Percentiles rank a stretch among this genome's conserved stretches.
phyloP scores from a whole-genome alignment of 768 basidiomycete species.

The Suillus paluster region DNA sequence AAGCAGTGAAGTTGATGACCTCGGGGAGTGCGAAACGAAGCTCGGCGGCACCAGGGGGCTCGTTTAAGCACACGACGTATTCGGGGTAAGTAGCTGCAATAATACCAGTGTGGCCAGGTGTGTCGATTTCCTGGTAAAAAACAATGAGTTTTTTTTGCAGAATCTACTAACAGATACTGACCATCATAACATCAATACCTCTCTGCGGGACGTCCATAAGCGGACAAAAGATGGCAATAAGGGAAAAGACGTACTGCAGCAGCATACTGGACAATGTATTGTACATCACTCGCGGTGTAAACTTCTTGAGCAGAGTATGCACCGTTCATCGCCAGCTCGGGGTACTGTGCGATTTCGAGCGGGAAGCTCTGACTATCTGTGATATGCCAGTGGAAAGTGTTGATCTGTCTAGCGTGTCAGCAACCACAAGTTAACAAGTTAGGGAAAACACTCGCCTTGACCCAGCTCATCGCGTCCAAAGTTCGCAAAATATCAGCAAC shows the following conservation, averaged over 20 bases:
- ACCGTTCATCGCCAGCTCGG: conserved; percentile 62
- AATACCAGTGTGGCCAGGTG: conserved; percentile 78
- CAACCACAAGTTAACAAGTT: not conserved
- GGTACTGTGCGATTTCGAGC: conserved; percentile 62
- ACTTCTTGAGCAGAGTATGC: conserved; percentile 63
- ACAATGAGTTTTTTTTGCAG: not conserved
- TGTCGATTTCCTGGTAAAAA: conserved; percentile 71
- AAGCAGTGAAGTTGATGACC: conserved; percentile 61
- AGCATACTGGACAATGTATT: conserved; percentile 68
- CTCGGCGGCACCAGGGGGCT: conserved; percentile 86
- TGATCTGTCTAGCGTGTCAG: conserved; percentile 48
- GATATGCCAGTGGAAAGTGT: conserved; percentile 85
- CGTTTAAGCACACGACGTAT: conserved; percentile 69
- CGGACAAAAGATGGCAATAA: not conserved
- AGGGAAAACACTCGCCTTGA: conserved; percentile 41
- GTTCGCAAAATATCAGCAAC: conserved; percentile 45
- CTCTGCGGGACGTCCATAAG: conserved; percentile 40
- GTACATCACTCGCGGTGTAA: conserved; percentile 61
- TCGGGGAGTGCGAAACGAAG: conserved; percentile 69
- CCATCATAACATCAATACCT: conserved; percentile 73
- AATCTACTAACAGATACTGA: conserved; percentile 20
- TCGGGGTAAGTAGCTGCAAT: conserved; percentile 73
- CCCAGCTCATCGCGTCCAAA: conserved; percentile 56
- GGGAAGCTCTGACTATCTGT: conserved; percentile 86
- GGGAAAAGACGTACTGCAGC: conserved; percentile 54